Evolutionary conservation across 108 stramenopile species (phyloP).

Genomic region (Schizochytrium sp.): DNA sequence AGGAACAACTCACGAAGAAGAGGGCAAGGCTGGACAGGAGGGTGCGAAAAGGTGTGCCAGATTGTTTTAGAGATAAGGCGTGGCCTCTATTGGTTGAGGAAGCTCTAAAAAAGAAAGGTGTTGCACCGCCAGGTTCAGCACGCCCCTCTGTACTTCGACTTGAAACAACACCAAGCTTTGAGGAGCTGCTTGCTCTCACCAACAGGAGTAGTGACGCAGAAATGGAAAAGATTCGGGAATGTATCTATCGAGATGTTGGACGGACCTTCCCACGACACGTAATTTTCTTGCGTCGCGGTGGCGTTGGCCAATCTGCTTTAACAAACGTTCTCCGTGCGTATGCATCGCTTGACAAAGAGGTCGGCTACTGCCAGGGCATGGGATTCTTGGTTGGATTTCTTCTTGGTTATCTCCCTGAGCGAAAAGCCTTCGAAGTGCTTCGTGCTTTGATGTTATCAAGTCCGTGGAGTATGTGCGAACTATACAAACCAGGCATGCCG

Average conservation of each 20-base stretch:
- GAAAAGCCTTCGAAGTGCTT: constrained; percentile 40
- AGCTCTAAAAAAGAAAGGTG: not conserved
- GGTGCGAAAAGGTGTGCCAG: constrained; percentile 61
- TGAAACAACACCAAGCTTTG: not conserved
- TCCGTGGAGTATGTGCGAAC: constrained; percentile 30
- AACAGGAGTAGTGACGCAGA: constrained; percentile 14
- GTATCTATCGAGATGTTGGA: constrained; percentile 87
- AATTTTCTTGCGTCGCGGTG: constrained; percentile 78
- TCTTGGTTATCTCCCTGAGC: constrained; percentile 46
- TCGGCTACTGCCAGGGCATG: constrained; percentile 97
- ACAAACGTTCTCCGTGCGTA: constrained; percentile 61
- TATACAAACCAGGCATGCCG: constrained; percentile 57
- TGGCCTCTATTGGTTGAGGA: constrained; percentile 17
- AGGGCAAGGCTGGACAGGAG: not conserved
- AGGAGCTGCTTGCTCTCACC: not conserved
- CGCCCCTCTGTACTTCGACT: not conserved
- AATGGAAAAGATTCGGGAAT: constrained; percentile 34
- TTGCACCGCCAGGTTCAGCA: not conserved
- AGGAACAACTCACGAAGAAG: constrained; percentile 29
- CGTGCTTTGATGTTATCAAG: constrained; percentile 19
- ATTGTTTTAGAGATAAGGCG: constrained; percentile 20
- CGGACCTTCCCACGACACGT: constrained; percentile 89
- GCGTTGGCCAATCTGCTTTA: constrained; percentile 60
- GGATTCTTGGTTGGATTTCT: constrained; percentile 80
- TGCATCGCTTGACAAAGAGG: constrained; percentile 82